Percentiles rank a stretch among this genome's conserved stretches.
phyloP scores from a whole-genome alignment of 495 filamentous ascomycete genomes.

The Daldinia bambusicola region DNA sequence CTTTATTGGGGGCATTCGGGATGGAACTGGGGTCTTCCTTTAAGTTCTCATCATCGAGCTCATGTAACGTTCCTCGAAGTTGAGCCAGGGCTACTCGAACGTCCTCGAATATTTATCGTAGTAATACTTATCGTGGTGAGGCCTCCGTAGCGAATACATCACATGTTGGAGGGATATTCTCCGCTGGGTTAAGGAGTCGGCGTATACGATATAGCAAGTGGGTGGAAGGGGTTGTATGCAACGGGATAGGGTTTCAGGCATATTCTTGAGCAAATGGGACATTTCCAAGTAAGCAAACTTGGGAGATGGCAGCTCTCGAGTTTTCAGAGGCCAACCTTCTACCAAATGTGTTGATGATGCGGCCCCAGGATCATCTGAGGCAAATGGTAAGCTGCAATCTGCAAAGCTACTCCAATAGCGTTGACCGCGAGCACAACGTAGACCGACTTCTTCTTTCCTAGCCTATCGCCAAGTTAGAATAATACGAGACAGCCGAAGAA shows the following conservation, averaged over 20 bases:
- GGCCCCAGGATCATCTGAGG: slow-evolving; percentile 48
- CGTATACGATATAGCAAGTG: slow-evolving; percentile 14
- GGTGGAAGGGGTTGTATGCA: slow-evolving; percentile 15
- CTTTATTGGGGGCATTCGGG: slow-evolving; percentile 38
- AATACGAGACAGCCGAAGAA: slow-evolving; percentile 49
- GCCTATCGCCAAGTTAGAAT: slow-evolving; percentile 46
- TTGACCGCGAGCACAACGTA: slow-evolving; percentile 47
- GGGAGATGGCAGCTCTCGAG: neutral
- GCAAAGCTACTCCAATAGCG: slow-evolving; percentile 46
- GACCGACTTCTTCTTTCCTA: slow-evolving; percentile 52
- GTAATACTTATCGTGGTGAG: slow-evolving; percentile 47
- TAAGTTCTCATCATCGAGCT: slow-evolving; percentile 40
- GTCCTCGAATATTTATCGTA: slow-evolving; percentile 42
- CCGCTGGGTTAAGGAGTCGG: slow-evolving; percentile 38
- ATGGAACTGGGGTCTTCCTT: slow-evolving; percentile 44
- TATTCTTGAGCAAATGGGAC: neutral
- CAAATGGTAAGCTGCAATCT: slow-evolving; percentile 49
- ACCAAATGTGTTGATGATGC: slow-evolving; percentile 46
- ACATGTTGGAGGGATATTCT: slow-evolving; percentile 44
- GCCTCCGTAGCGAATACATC: slow-evolving; percentile 46
- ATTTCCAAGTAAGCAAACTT: neutral
- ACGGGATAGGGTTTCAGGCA: slow-evolving; percentile 21
- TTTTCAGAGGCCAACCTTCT: slow-evolving; percentile 29
- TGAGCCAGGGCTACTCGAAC: slow-evolving; percentile 42
- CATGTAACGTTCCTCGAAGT: slow-evolving; percentile 35